Base-by-base conservation (phyloP, 2,329 filamentous ascomycete species). In the Penicillium sp. region DNA sequence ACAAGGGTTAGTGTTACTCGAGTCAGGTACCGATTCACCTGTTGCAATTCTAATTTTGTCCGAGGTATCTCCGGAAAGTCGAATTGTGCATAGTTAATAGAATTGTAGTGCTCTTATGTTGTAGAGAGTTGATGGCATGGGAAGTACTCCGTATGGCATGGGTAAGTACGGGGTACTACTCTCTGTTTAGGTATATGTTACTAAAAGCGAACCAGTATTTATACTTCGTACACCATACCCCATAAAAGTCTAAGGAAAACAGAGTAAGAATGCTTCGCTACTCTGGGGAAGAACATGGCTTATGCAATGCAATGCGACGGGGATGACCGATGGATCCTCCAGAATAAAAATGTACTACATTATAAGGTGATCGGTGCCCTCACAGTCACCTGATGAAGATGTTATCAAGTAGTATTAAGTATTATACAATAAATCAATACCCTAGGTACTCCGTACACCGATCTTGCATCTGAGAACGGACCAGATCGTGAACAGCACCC, bases 251-350 rank as follows among this genome's bases (percentile, higher is more conserved):
- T 6, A 5, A 13, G 16, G 14, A 34, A n/a, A 34, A 24, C 32
- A 22, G 4, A 50, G 48, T 32, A 10, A 44, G 14, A 35, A 26
- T 44, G 29, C 49, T 43, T 44, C 22, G 16, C 26, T 43, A 58
- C 57, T 53, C 61, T 43, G 62, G 60, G 61, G 53, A 61, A 62
- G 47, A 58, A 50, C 26, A 58, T 61, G 57, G 59, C 51, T 58
- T 52, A 63, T 66, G 64, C 64, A 65, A 66, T 64, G 64, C 64
- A 64, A 66, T 66, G 64, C 64, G 61, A 60, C 61, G 53, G 55
- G 61, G 58, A 51, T 50, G 55, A 18, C 55, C 39, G 62, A 50
- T 55, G 57, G 62, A 60, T 61, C 53, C 52, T 49, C 55, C 61
- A 63, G 62, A 60, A 50, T 2, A 14, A 22, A 26, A 24, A 24